Percentiles rank a stretch among this genome's conserved stretches.
Conservation (phyloP, 2,329 filamentous ascomycete genomes). For the Magnaporthiopsis poae region DNA sequence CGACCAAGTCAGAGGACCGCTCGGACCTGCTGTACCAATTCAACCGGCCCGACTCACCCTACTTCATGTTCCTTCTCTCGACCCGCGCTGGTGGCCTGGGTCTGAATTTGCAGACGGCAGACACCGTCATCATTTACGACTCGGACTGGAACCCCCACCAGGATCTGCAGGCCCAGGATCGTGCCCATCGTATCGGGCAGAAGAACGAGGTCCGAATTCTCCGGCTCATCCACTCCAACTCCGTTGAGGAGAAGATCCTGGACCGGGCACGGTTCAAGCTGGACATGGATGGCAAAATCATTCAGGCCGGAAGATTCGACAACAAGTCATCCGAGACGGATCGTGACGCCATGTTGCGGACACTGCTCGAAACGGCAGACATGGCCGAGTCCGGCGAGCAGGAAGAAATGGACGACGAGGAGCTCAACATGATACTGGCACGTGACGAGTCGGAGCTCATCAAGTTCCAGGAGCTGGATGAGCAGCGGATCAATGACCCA, state of each 20-base stretch:
- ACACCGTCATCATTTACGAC: conserved; percentile 99
- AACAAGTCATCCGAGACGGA: conserved; percentile 99
- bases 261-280: conserved; percentile 96
- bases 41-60: conserved; percentile 80
- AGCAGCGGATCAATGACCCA: conserved; percentile 55
- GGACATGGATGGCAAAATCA: conserved; percentile 98
- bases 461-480: conserved; percentile 75
- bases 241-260: conserved; percentile 95
- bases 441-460: conserved; percentile 70
- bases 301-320: conserved; percentile 97
- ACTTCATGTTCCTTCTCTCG: conserved; percentile 97
- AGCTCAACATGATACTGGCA: conserved; percentile 88
- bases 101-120: conserved; percentile 91
- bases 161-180: conserved; percentile 97
- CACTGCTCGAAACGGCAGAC: conserved; percentile 77
- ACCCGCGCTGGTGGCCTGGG: conserved; percentile 96
- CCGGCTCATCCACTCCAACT: conserved; percentile 89
- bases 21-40: conserved; percentile 82
- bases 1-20: conserved; percentile 93
- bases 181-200: conserved; percentile 98
- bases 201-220: conserved; percentile 98
- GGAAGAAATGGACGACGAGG: conserved; percentile 97
- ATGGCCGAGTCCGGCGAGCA: conserved; percentile 62
- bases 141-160: conserved; percentile 99
- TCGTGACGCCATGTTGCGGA: conserved; percentile 90